phyloP scores from a whole-genome alignment of 164 flowering plant species.

The Berberis thunbergii region DNA sequence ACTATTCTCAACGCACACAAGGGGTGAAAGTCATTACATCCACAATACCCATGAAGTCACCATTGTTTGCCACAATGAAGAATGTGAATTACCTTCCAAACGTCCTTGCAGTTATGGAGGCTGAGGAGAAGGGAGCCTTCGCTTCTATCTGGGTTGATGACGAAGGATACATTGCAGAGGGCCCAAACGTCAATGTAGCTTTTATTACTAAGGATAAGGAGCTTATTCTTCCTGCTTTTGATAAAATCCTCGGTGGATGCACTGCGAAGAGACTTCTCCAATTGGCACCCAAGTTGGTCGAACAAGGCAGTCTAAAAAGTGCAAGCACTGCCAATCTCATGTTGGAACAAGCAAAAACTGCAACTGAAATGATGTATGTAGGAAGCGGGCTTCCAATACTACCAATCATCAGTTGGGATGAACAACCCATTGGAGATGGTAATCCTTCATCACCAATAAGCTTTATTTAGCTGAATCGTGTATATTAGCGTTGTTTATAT shows the following conservation, averaged over 20 bases:
- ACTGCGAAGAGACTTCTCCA: slow-evolving; percentile 74
- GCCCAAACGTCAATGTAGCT: slow-evolving; percentile 84
- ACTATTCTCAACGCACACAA: slow-evolving; percentile 53
- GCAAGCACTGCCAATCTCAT: slow-evolving; percentile 41
- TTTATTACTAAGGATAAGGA: slow-evolving; percentile 63
- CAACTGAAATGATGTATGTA: slow-evolving; percentile 78
- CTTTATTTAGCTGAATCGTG: not conserved
- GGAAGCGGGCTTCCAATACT: slow-evolving; percentile 81
- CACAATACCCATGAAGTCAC: slow-evolving; percentile 65
- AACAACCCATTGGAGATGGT: slow-evolving; percentile 75
- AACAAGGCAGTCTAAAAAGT: slow-evolving; percentile 46
- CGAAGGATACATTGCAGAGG: slow-evolving; percentile 76
- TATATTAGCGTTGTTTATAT: not conserved
- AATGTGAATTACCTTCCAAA: slow-evolving; percentile 91
- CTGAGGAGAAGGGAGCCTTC: slow-evolving; percentile 70
- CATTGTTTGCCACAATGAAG: slow-evolving; percentile 73
- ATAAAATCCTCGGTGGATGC: slow-evolving; percentile 75
- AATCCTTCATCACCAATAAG: slow-evolving; percentile 5
- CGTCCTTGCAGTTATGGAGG: slow-evolving; percentile 68
- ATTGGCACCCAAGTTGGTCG: slow-evolving; percentile 62
- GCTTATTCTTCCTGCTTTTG: slow-evolving; percentile 62
- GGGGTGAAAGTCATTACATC: slow-evolving; percentile 81
- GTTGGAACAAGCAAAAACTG: slow-evolving; percentile 52
- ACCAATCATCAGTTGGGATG: slow-evolving; percentile 78
- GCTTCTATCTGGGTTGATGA: slow-evolving; percentile 88